Base-by-base conservation (phyloP, 2,329 filamentous ascomycete species). In the Gnomoniopsis smithogilvyi region DNA sequence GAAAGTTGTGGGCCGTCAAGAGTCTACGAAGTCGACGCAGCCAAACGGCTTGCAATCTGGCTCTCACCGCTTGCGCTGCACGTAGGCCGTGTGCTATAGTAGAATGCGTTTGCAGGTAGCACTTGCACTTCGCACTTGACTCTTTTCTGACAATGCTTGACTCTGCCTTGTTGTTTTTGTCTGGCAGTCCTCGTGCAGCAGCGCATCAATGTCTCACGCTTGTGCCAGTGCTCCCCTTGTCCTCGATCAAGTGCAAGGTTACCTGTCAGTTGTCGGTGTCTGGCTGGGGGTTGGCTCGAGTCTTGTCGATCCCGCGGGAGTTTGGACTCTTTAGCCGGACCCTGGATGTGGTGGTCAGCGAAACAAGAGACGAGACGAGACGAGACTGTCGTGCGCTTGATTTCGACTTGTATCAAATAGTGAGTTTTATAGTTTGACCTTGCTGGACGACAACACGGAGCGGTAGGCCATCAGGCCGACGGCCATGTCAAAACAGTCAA, bases 51-150 rank as follows among this genome's bases (percentile, higher is more conserved):
- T 45, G 38, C 24, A 33, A 67, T 69, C 69, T 69, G 65, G 33
- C 50, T 62, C 65, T 71, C 69, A 72, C 70, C 70, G 70, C 70
- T 69, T 70, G 67, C 66, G 64, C 63, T 68, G 64, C 67, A n/a
- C 12, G 67, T 64, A 65, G 64, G 60, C 62, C 61, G 45, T 56
- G 46, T 26, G 61, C 12, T 41, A n/a, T n/a, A n/a, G n/a, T 41
- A n/a, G 14, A 21, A 45, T 45, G 41, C n/a, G 41, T 30, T 30
- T 55, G 60, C 63, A 62, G 56, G 56, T 65, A 65, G 62, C 62
- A 59, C 51, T 36, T 47, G 52, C 26, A 30, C n/a, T 21, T 48
- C n/a, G 33, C 34, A 36, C 46, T 56, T 56, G 46, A 45, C 46
- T 58, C 43, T 58, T 53, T 52, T 48, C 21, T 21, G 24, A 15